A percentile compares a stretch with the other conserved stretches of the same genome.
Evolutionary conservation across 2,329 filamentous ascomycete species (phyloP).

Genomic region (Trichoderma polysporum): DNA sequence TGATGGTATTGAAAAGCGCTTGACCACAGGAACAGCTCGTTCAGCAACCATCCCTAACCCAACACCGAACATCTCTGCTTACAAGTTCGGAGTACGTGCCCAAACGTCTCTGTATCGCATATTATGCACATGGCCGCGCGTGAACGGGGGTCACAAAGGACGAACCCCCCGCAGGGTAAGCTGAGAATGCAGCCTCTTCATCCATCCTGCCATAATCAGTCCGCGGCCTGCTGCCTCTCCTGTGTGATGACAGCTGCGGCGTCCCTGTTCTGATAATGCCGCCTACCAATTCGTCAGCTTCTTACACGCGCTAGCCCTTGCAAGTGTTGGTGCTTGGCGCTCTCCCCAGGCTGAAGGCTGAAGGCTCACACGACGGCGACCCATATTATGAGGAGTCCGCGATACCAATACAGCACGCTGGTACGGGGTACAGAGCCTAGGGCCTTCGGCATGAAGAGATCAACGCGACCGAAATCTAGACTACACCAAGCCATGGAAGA

Average conservation of each 20-base stretch:
- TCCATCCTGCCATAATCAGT: conserved; percentile 7
- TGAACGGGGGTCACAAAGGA: conserved; percentile 11
- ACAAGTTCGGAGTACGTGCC: background rate
- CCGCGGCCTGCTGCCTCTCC: conserved; percentile 14
- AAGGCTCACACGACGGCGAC: background rate
- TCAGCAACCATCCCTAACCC: conserved; percentile 8
- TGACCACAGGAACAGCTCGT: background rate
- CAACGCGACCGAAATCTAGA: background rate
- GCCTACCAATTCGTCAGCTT: conserved; percentile 5
- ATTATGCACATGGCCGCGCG: conserved; percentile 14
- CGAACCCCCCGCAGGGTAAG: conserved; percentile 18
- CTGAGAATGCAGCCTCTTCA: conserved; percentile 13
- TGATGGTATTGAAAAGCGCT: background rate
- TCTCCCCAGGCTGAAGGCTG: background rate
- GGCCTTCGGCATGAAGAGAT: background rate
- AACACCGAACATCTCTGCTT: background rate
- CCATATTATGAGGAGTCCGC: background rate
- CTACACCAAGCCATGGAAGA: background rate
- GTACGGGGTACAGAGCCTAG: background rate
- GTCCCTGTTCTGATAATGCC: conserved; percentile 5
- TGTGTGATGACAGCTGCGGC: conserved; percentile 17
- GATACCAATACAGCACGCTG: background rate
- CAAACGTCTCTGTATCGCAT: background rate
- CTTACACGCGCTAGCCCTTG: conserved; percentile 1
- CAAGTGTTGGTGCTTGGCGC: background rate